Evolutionary conservation across 768 basidiomycete species (phyloP).

Genomic region (Lenzites betulinus): DNA sequence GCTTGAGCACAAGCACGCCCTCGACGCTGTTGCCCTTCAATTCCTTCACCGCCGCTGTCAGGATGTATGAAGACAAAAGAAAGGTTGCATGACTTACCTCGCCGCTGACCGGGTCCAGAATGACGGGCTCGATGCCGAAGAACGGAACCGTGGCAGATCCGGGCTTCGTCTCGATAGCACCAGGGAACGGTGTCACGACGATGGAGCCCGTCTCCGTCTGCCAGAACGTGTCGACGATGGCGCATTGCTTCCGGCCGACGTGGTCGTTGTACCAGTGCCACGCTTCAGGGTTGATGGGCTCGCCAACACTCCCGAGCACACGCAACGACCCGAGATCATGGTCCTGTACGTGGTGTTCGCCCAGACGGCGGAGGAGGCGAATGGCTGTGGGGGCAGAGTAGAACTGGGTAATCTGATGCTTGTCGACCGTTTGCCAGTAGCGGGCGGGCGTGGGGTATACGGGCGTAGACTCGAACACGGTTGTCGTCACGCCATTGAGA

Average conservation of each 20-base stretch:
- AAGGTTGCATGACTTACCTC: constrained; percentile 40
- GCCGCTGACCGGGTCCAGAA: constrained; percentile 85
- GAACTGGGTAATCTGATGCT: constrained; percentile 93
- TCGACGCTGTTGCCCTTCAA: constrained; percentile 83
- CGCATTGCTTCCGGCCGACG: constrained; percentile 85
- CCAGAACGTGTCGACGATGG: constrained; percentile 94
- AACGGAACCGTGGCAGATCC: constrained; percentile 97
- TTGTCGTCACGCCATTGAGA: constrained; percentile 78
- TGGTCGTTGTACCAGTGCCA: constrained; percentile 99
- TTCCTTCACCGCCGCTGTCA: constrained; percentile 39
- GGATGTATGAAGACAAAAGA: not conserved
- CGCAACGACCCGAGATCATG: constrained; percentile 83
- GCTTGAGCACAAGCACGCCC: constrained; percentile 84
- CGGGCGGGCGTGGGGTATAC: constrained; percentile 95
- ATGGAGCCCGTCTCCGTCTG: constrained; percentile 99
- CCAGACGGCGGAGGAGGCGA: constrained; percentile 83
- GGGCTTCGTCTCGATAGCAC: constrained; percentile 94
- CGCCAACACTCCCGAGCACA: constrained; percentile 91
- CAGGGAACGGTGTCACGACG: constrained; percentile 93
- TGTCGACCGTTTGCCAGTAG: constrained; percentile 96
- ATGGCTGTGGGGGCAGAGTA: constrained; percentile 97
- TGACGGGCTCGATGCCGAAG: constrained; percentile 89
- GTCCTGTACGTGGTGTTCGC: constrained; percentile 80
- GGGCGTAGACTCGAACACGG: constrained; percentile 95
- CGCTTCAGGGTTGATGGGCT: constrained; percentile 98